Evolutionary conservation across 1,284 basidiomycete species (phyloP), one percentile per base, ranked within the genome.

Genomic region (Uromyces viciae-fabae): DNA sequence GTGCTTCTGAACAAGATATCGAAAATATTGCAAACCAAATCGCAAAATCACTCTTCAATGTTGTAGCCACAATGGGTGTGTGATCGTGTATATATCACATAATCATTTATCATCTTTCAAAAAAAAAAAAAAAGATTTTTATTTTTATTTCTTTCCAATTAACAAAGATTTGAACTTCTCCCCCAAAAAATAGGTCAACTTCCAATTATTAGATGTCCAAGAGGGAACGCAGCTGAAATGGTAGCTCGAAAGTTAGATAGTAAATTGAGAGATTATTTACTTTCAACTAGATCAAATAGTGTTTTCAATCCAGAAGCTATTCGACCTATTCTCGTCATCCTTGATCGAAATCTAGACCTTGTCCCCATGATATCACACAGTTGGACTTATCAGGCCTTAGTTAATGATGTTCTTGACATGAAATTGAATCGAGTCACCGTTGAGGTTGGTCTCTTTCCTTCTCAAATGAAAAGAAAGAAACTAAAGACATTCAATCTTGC

Each of bases 331-430:
- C 89, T 99, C 8, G 91, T 98, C 69, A 91, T 99, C 66, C 88
- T 99, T 77, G 97, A 99, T 85, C 90, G 97, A 42, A 99, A 98
- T 84, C 89, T 99, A 72, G 97, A 99, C 85, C 89, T 99, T 19
- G 92, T 96, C 0, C 93, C 97, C 3, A 94, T 97, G 90, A 87
- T 99, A 19, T 93, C 94, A 1, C 97, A 99, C 85, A 95, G 95
- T 1, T 99, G 97, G 97, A 99, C 97, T 40, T 99, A 99, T 85
- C 97, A 99, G 87, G 95, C 97, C 0, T 90, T 99, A 28, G 94
- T 98, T 0, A 96, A 96, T 69, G 97, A 99, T 85, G 98, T 98
- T 82, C 90, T 99, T 40, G 93, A 97, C 81, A 94, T 99, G 89
- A 96, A 94, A 86, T 90, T 99, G 22, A 99, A 99, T 86, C 91